Evolutionary conservation across 495 filamentous ascomycete species (phyloP).

Genomic region (Geoglossum glabrum): DNA sequence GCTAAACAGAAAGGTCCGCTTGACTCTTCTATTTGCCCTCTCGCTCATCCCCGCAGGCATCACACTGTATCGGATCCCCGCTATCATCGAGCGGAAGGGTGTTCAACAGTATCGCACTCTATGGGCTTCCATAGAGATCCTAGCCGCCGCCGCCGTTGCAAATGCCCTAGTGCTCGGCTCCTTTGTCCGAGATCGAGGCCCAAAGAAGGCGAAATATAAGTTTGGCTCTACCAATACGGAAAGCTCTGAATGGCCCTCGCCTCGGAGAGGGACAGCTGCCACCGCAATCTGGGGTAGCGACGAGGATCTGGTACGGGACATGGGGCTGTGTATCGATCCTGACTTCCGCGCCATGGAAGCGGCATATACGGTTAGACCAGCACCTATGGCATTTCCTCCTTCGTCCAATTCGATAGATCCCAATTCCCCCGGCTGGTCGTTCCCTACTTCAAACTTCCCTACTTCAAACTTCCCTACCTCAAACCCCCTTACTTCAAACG

Average conservation of each 20-base stretch:
- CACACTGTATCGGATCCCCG: conserved; percentile 56
- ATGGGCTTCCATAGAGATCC: conserved; percentile 26
- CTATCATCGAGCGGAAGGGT: conserved; percentile 39
- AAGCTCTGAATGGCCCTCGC: conserved; percentile 27
- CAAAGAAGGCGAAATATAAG: conserved; percentile 60
- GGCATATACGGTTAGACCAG: conserved; percentile 14
- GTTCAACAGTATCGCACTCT: conserved; percentile 59
- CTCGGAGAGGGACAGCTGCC: conserved; percentile 27
- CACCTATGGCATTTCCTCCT: neutral
- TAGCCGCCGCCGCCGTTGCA: conserved; percentile 21
- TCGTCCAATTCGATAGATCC: neutral
- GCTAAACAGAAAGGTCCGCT: conserved; percentile 30
- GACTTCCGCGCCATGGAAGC: conserved; percentile 30
- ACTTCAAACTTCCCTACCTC: too few relatives aligned
- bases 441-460: too few relatives aligned
- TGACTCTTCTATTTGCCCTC: conserved; percentile 61
- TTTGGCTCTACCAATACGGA: conserved; percentile 30
- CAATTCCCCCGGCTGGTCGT: neutral
- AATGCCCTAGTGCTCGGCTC: conserved; percentile 66
- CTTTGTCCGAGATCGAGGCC: conserved; percentile 57
- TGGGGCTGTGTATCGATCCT: conserved; percentile 45
- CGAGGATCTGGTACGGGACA: conserved; percentile 51
- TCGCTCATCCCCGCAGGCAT: conserved; percentile 55
- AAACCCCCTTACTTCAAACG: neutral
- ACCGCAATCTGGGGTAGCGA: conserved; percentile 65